Conservation (phyloP, 2,329 filamentous ascomycete species). For the Venturia carpophila region DNA sequence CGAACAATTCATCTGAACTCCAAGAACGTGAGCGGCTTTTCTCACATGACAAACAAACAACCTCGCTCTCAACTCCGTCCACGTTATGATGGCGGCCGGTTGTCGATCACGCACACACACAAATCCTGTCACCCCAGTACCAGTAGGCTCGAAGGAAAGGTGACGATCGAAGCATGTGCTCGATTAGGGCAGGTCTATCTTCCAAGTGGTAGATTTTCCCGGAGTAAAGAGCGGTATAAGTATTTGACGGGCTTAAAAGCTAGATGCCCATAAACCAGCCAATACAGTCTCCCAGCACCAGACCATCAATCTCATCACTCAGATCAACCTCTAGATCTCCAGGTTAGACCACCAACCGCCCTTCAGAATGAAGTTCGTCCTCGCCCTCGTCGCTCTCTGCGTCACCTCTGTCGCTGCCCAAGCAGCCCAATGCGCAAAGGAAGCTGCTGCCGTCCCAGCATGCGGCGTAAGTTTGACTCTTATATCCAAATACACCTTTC, state of each 20-base stretch:
- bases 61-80: neutral
- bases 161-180: neutral
- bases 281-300: no score
- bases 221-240: neutral
- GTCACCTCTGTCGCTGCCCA: neutral
- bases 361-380: neutral
- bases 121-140: neutral
- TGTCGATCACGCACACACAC: neutral
- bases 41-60: neutral
- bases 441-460: neutral
- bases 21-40: neutral
- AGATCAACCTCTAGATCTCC: neutral
- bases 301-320: neutral
- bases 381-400: slow-evolving; percentile 1
- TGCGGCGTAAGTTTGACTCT: neutral
- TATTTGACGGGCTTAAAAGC: neutral
- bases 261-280: no score
- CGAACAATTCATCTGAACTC: neutral
- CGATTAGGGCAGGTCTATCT: neutral
- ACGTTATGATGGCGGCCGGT: neutral
- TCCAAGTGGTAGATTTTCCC: neutral
- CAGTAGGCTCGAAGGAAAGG: neutral
- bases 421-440: neutral
- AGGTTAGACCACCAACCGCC: neutral
- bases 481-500: no score